Base-by-base conservation (phyloP, 1,284 basidiomycete genomes). In the Ceratobasidium sp. region DNA sequence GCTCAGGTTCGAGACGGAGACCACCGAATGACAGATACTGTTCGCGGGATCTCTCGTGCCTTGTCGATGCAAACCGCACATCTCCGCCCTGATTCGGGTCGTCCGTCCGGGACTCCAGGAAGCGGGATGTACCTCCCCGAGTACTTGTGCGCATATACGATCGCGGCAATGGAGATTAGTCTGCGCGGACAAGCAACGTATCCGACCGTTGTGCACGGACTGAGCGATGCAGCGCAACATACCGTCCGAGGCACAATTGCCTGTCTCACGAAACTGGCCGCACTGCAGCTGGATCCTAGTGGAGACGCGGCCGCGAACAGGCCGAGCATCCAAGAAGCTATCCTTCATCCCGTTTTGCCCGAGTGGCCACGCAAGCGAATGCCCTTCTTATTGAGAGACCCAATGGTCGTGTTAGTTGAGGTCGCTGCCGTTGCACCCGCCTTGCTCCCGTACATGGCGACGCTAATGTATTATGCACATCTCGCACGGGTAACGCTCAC, bases 141-240 rank as follows among this genome's bases (percentile, higher is more conserved):
- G 73, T 93, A 96, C 72, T 79, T 97, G 36, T 81, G 96, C n/a
- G 91, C 87, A 1, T 97, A 95, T 76, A 95, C 93, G 0, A 83
- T 98, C 52, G 81, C 88, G 1, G 82, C 85, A n/a, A 83, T 92
- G 64, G 95, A 98, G 78, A 85, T 91, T 23, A 84, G 90, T 0
- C 85, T 89, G 66, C 84, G 95, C 33, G 93, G 93, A 1, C 78
- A 83, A 7, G 84, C 83, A 6, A 75, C 76, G 2, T 46, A 66
- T 27, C 76, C 78, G 5, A 84, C 82, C 13, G 81, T 93, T 56
- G 87, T 87, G 1, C 89, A 95, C 73, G 84, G 84, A 60, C 75
- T 96, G 39, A 87, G 90, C 3, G 93, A 95, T 59, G 82, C 89
- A 0, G 64, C 64, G 13, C 64, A 67, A n/a, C 64, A 67, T 49